Evolutionary conservation across 192 early-diverging fungal species (phyloP).

Genomic region (Mortierella antarctica): DNA sequence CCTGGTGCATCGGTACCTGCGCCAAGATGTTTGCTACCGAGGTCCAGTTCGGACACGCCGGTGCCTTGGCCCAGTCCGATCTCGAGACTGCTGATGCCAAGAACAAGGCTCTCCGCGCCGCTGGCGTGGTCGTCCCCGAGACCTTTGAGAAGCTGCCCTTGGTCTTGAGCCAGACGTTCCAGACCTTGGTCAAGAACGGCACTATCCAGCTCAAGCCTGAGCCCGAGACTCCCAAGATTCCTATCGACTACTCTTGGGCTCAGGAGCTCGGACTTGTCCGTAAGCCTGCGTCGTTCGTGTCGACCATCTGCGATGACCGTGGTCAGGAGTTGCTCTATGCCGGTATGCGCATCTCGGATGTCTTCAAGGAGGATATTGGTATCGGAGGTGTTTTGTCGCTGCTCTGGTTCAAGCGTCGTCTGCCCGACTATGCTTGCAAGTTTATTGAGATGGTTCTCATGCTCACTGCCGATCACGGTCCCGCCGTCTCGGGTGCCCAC

Average conservation of each 20-base stretch:
- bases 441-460: constrained; percentile 99
- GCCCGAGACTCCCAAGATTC: constrained; percentile 97
- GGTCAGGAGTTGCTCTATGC: constrained; percentile 99
- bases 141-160: constrained; percentile 96
- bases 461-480: constrained; percentile 99
- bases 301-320: constrained; percentile 99
- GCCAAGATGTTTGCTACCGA: constrained; percentile 99
- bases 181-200: constrained; percentile 77
- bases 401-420: constrained; percentile 98
- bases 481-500: constrained; percentile 93
- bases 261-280: constrained; percentile 98
- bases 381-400: constrained; percentile 97
- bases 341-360: constrained; percentile 97
- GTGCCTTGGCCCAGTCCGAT: constrained; percentile 95
- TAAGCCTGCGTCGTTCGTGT: constrained; percentile 98
- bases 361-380: constrained; percentile 99
- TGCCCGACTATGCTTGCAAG: constrained; percentile 94
- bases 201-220: constrained; percentile 79
- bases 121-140: constrained; percentile 92
- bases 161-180: constrained; percentile 81
- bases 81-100: constrained; percentile 97
- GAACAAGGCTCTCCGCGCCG: constrained; percentile 86
- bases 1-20: constrained; percentile 99
- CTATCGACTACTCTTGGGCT: constrained; percentile 99
- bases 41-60: constrained; percentile 99